phyloP scores from a whole-genome alignment of 2,329 filamentous ascomycete species.

The Exophiala spinifera region DNA sequence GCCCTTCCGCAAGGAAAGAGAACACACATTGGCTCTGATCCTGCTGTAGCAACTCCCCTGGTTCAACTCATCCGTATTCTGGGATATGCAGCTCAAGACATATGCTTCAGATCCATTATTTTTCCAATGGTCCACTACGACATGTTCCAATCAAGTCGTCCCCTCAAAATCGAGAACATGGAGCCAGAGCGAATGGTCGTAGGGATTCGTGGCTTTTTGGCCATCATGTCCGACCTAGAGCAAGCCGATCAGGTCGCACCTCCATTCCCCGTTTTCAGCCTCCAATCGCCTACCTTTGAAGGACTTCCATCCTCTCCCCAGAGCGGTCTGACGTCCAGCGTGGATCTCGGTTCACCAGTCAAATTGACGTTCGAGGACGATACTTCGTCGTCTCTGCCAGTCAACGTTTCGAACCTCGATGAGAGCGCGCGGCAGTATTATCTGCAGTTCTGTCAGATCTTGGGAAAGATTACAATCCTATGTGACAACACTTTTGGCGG shows the following conservation, averaged over 20 bases:
- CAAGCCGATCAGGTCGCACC: slow-evolving; percentile 73
- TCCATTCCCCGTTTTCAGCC: slow-evolving; percentile 70
- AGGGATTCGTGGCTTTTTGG: slow-evolving; percentile 88
- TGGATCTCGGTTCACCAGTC: slow-evolving; percentile 34
- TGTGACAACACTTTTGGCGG: slow-evolving; percentile 97
- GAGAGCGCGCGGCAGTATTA: slow-evolving; percentile 84
- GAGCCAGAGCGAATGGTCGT: slow-evolving; percentile 98
- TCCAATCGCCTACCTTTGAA: slow-evolving; percentile 35
- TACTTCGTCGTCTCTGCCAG: slow-evolving; percentile 41
- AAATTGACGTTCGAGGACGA: slow-evolving; percentile 35
- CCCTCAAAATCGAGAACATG: slow-evolving; percentile 83
- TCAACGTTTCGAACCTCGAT: slow-evolving; percentile 61
- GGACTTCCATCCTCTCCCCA: slow-evolving; percentile 37
- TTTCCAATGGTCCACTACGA: slow-evolving; percentile 94
- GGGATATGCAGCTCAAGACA: slow-evolving; percentile 87
- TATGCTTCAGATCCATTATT: slow-evolving; percentile 89
- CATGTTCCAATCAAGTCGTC: slow-evolving; percentile 71
- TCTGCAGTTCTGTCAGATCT: slow-evolving; percentile 84
- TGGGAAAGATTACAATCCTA: slow-evolving; percentile 92
- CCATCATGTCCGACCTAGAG: slow-evolving; percentile 89
- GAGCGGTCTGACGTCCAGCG: slow-evolving; percentile 35
- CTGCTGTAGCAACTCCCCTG: slow-evolving; percentile 79
- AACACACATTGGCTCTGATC: slow-evolving; percentile 77
- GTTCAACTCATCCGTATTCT: slow-evolving; percentile 94
- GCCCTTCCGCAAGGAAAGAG: slow-evolving; percentile 78